Percentiles rank a stretch among this genome's conserved stretches.
These are phyloP conservation scores for Bathelium albidoporum DNA, from an alignment of 495 filamentous ascomycete species.

Conservation along the genomic window DNA sequence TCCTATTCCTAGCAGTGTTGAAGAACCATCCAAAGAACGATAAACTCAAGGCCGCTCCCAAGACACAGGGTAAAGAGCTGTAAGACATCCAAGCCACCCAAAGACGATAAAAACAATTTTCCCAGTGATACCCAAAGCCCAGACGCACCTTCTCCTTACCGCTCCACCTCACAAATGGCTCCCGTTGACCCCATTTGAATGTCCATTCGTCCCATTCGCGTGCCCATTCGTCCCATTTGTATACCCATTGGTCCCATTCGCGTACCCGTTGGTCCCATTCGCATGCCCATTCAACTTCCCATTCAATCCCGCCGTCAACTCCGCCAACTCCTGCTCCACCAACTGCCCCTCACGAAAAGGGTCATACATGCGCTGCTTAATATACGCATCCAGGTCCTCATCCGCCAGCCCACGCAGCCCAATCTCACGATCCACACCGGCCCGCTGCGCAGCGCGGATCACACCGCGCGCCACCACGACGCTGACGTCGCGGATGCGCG, in stretches of 20 bases:
- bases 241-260: neutral
- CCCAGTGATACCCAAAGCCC: neutral
- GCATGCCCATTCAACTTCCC: neutral
- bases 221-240: no score
- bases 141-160: neutral
- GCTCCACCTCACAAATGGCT: neutral
- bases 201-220: neutral
- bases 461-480: constrained; percentile 81
- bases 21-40: neutral
- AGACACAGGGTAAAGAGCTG: neutral
- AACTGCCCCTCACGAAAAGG: constrained; percentile 40
- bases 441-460: constrained; percentile 79
- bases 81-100: neutral
- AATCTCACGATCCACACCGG: constrained; percentile 72
- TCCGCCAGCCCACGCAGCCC: constrained; percentile 61
- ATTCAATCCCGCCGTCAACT: constrained; percentile 7
- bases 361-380: constrained; percentile 74
- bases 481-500: constrained; percentile 82
- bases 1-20: neutral
- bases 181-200: neutral
- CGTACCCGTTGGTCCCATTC: neutral
- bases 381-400: constrained; percentile 64
- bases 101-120: neutral
- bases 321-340: constrained; percentile 23
- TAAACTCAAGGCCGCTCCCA: neutral